These are phyloP conservation scores for Diaporthe eres DNA, from an alignment of 2,329 filamentous ascomycete genomes.

Conservation along the genomic window DNA sequence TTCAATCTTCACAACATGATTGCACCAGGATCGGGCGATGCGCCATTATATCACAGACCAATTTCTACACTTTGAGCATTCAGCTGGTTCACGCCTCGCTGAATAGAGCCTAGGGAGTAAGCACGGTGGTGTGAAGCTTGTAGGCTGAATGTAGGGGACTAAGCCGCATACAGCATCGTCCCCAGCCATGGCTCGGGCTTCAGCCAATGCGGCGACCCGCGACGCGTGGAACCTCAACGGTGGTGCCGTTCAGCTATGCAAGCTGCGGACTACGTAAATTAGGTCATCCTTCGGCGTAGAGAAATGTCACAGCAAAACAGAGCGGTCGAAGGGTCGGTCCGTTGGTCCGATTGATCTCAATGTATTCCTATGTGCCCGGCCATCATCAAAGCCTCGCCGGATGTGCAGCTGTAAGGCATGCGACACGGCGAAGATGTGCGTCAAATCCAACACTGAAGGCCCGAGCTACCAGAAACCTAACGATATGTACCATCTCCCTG, in stretches of 20 bases:
- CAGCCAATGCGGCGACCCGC: not conserved
- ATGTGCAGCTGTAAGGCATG: not conserved
- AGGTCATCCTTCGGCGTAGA: not conserved
- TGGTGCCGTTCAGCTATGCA: not conserved
- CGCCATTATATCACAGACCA: not conserved
- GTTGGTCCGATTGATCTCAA: not conserved
- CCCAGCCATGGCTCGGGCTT: not conserved
- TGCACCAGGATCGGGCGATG: not conserved
- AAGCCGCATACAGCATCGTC: not conserved
- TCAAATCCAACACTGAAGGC: not conserved
- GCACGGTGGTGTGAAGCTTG: not conserved
- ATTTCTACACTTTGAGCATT: not conserved
- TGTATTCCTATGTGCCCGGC: not conserved
- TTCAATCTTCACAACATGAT: not conserved
- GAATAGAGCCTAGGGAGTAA: not conserved
- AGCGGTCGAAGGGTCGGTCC: no score
- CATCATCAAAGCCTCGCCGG: not conserved
- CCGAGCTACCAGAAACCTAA: not conserved
- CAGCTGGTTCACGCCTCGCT: not conserved
- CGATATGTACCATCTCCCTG: not conserved
- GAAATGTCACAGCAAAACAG: not conserved
- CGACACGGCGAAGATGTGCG: not conserved
- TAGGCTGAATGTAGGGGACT: not conserved
- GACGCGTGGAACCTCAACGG: constrained; percentile 13
- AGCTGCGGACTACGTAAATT: not conserved